These are phyloP conservation scores for Areca catechu DNA, from an alignment of 176 grass and related monocot species.

Conservation along the genomic window DNA sequence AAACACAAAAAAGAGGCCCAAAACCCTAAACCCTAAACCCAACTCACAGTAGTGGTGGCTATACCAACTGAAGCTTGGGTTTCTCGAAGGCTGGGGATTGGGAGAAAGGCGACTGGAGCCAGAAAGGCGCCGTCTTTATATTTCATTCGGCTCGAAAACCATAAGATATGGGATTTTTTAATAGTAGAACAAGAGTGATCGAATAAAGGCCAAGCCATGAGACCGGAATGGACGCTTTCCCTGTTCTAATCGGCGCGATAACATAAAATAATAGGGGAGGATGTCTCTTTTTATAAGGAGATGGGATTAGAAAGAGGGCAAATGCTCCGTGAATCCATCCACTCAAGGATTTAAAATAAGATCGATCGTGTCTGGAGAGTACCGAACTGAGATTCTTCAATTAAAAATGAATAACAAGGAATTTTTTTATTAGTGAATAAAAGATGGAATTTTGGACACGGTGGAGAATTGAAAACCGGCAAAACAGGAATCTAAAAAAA, in stretches of 20 bases:
- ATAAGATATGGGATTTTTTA: constrained; percentile 6
- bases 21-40: constrained; percentile 1
- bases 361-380: no score
- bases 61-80: constrained; percentile 7
- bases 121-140: constrained; percentile 34
- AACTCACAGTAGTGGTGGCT: background rate
- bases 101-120: background rate
- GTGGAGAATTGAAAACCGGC: no score
- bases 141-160: constrained; percentile 16
- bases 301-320: constrained; percentile 20
- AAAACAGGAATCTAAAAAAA: no score
- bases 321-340: constrained; percentile 5
- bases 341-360: no score
- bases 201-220: constrained; percentile 9
- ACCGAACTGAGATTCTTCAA: no score
- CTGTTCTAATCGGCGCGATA: constrained; percentile 18
- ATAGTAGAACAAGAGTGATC: background rate
- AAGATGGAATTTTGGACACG: no score
- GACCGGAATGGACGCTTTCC: constrained; percentile 16
- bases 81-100: constrained; percentile 13
- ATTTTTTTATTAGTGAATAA: no score
- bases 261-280: background rate
- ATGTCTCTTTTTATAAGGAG: constrained; percentile 11
- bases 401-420: no score
- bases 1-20: constrained; percentile 9